Evolutionary conservation across 2,329 filamentous ascomycete species (phyloP), one percentile per base, ranked within the genome.

Genomic region (Phialophora verrucosa): DNA sequence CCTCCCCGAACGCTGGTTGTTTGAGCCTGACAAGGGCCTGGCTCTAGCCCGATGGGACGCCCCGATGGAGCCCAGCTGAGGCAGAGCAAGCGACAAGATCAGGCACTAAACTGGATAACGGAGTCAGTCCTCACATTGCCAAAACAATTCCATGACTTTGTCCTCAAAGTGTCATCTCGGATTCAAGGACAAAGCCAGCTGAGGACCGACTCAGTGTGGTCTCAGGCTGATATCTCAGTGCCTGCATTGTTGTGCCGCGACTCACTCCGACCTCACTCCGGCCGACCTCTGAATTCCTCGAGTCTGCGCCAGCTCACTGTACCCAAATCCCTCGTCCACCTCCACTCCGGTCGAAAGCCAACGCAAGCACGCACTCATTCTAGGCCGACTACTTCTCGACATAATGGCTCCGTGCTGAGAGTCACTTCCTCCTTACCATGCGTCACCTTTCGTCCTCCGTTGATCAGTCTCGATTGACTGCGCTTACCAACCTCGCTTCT

Each of bases 361-460:
- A 27, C 27, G 25, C n/a, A 35, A 23, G 23, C 27, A 44, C 29
- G 25, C 49, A 29, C n/a, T 31, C 49, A 42, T 17, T 54, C 35
- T 47, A 14, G 31, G 23, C 49, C 20, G 35, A 49, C 27, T 20
- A 38, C 23, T 29, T 42, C 47, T 58, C 20, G 38, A 53, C 63
- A 62, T 35, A 59, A 70, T 70, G 68, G 65, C 68, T 63, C 50
- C 50, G 56, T 61, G 60, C 59, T 70, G 63, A 70, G 60, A 50
- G 64, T 51, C 60, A n/a, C 23, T 25, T 32, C 32, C 54, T 61
- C 35, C 25, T 54, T 67, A 68, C 60, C 56, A 70, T 70, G 68
- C 35, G 58, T 62, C 62, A 51, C 59, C 51, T 64, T 50, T 47
- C 61, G 59, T 57, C 63, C 23, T 62, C 44, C 51, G 50, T 64